These are phyloP conservation scores for Gelatoporia subvermispora DNA, from an alignment of 768 basidiomycete species.

Conservation along the genomic window DNA sequence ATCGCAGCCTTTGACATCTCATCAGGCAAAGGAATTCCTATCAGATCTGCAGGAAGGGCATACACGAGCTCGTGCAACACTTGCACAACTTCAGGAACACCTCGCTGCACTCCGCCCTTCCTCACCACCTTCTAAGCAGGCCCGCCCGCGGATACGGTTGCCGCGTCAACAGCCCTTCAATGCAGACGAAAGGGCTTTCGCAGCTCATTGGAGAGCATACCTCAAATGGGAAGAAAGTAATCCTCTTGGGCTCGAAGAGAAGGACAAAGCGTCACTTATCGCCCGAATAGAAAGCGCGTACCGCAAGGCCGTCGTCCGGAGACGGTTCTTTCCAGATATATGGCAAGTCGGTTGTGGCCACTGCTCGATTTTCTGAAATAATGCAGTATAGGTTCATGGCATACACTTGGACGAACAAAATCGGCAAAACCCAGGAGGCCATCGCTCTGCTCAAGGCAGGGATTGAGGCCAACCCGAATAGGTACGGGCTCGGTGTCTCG, in stretches of 20 bases:
- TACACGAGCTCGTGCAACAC: slow-evolving; percentile 89
- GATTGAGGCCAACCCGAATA: slow-evolving; percentile 80
- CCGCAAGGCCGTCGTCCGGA: slow-evolving; percentile 82
- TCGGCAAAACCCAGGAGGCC: slow-evolving; percentile 77
- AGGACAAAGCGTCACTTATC: slow-evolving; percentile 62
- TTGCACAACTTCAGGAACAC: slow-evolving; percentile 76
- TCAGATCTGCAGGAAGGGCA: slow-evolving; percentile 87
- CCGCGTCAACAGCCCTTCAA: slow-evolving; percentile 73
- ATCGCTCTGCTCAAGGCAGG: slow-evolving; percentile 76
- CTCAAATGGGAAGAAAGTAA: slow-evolving; percentile 95
- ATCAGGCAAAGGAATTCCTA: slow-evolving; percentile 91
- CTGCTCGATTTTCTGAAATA: background rate
- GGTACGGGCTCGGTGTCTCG: slow-evolving; percentile 34
- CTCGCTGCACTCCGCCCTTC: slow-evolving; percentile 55
- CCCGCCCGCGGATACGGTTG: slow-evolving; percentile 46
- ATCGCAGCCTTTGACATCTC: background rate
- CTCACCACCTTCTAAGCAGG: slow-evolving; percentile 36
- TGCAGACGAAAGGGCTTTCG: slow-evolving; percentile 61
- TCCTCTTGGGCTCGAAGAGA: slow-evolving; percentile 87
- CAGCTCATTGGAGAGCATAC: slow-evolving; percentile 89
- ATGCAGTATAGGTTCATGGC: slow-evolving; percentile 74
- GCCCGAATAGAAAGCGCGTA: slow-evolving; percentile 78
- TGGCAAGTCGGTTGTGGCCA: slow-evolving; percentile 56
- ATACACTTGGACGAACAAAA: slow-evolving; percentile 70
- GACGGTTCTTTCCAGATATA: slow-evolving; percentile 93